Base-by-base conservation (phyloP, 2,329 filamentous ascomycete genomes). In the Magnaporthiopsis rhizophila region DNA sequence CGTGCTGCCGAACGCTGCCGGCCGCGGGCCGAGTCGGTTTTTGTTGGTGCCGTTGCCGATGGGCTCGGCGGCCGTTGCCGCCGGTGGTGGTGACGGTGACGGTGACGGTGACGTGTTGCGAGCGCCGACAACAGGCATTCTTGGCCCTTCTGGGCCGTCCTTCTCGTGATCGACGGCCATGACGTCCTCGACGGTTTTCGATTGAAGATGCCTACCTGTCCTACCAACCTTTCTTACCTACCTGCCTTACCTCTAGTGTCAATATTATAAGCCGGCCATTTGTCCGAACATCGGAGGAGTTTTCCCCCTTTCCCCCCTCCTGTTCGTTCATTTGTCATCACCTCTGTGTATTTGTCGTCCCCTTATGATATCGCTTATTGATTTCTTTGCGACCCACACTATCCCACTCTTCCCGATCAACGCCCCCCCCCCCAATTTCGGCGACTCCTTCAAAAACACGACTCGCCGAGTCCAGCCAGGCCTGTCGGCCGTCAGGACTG, bases 1-100 rank as follows among this genome's bases (percentile, higher is more conserved):
- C 0, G 85, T 87, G 58, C 79, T 86, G 58, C 74, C 80, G 78
- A 90, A 90, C 74, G 84, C 87, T 69, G 74, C 78, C 36, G 85
- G 85, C 11, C 85, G 78, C 50, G 68, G 68, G 21, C 75, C 75
- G 59, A 75, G 61, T 36, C 60, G 12, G 32, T 60, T 50, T 2
- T 24, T 24, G 59, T n/a, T 15, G 30, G 15, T 6, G 38, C 59
- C 30, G 24, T n/a, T 11, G n/a, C 58, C n/a, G 56, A 11, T 58
- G 57, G 57, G 57, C 24, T 18, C 30, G 7, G 8, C 45, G 18
- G 21, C n/a, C 18, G 45, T 1, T 8, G 18, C n/a, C 18, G 59
- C 2, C 13, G 21, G 32, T 24, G 21, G 32, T 12, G 60, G 26
- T 6, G 38, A 12, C n/a, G 61, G 45, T 18, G 8, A n/a, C 24